These are phyloP conservation scores for Candida caryicola DNA, from an alignment of 805 yeast genomes.

Conservation along the genomic window DNA sequence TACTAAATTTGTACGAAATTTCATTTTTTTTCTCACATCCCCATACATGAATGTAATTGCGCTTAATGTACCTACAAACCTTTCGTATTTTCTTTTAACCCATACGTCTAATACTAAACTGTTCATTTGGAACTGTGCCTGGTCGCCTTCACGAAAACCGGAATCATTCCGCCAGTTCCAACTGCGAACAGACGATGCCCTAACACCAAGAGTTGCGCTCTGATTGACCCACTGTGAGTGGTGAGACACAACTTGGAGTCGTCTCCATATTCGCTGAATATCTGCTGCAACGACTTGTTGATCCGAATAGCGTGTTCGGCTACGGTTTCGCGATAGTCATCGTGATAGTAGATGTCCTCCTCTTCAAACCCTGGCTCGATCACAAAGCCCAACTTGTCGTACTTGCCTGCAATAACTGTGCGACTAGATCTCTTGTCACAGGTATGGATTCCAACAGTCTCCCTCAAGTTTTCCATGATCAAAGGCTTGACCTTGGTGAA, in stretches of 20 bases:
- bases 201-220: constrained; percentile 46
- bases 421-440: constrained; percentile 47
- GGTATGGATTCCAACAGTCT: constrained; percentile 48
- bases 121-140: background rate
- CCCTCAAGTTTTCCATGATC: constrained; percentile 47
- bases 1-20: too few species aligned
- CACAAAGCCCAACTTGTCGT: constrained; percentile 31
- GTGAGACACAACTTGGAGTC: constrained; percentile 42
- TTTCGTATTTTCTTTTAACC: too few species aligned
- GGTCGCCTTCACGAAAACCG: constrained; percentile 48
- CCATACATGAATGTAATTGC: too few species aligned
- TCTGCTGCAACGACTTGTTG: constrained; percentile 35
- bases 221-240: constrained; percentile 50
- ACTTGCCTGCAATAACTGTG: constrained; percentile 37
- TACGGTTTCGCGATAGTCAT: constrained; percentile 38
- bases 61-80: too few species aligned
- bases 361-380: constrained; percentile 47
- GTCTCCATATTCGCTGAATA: constrained; percentile 20
- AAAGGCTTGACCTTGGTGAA: constrained; percentile 26
- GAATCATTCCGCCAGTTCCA: constrained; percentile 57
- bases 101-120: background rate
- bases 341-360: constrained; percentile 42
- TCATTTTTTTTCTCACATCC: too few species aligned
- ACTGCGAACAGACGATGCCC: constrained; percentile 48
- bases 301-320: constrained; percentile 39